A percentile compares a stretch with the other conserved stretches of the same genome.
Evolutionary conservation across 2,329 filamentous ascomycete genomes (phyloP).

Genomic region (Teratosphaeria zuluensis): DNA sequence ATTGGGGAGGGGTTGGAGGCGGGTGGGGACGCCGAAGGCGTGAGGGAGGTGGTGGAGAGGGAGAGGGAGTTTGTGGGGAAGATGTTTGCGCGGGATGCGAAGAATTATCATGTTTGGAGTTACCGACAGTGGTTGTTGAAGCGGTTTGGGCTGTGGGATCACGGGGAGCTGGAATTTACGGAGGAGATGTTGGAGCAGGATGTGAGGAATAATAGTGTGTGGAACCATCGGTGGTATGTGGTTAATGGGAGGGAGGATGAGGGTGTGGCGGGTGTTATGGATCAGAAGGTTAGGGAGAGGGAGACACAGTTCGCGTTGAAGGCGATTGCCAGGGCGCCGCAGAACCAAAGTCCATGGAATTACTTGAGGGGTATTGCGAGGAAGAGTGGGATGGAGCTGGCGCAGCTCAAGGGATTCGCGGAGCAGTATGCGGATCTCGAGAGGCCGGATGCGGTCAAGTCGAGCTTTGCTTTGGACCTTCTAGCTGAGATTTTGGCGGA

Average conservation of each 20-base stretch:
- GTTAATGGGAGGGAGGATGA: slow-evolving; percentile 54
- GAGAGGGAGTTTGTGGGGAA: slow-evolving; percentile 67
- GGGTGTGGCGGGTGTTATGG: slow-evolving; percentile 28
- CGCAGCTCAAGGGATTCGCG: slow-evolving; percentile 44
- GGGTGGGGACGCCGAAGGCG: background rate
- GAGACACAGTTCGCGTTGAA: slow-evolving; percentile 62
- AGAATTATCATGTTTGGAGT: slow-evolving; percentile 98
- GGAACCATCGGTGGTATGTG: slow-evolving; percentile 95
- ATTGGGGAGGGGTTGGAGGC: background rate
- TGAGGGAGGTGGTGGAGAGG: slow-evolving; percentile 3
- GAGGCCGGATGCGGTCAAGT: slow-evolving; percentile 44
- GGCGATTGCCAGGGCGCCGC: slow-evolving; percentile 69
- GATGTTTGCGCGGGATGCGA: slow-evolving; percentile 79
- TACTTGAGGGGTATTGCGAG: slow-evolving; percentile 70
- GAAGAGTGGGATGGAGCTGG: slow-evolving; percentile 48
- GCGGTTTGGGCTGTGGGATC: slow-evolving; percentile 46
- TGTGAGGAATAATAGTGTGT: slow-evolving; percentile 91
- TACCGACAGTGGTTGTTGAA: slow-evolving; percentile 76
- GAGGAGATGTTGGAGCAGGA: slow-evolving; percentile 67
- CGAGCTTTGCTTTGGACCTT: slow-evolving; percentile 58
- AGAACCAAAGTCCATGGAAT: slow-evolving; percentile 93
- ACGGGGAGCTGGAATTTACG: slow-evolving; percentile 57
- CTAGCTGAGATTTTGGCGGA: slow-evolving; percentile 57
- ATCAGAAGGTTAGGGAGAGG: slow-evolving; percentile 53
- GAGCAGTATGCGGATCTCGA: slow-evolving; percentile 43